Evolutionary conservation across 306 rosid genomes (phyloP).

Genomic region (Cicer chorassanicum): DNA sequence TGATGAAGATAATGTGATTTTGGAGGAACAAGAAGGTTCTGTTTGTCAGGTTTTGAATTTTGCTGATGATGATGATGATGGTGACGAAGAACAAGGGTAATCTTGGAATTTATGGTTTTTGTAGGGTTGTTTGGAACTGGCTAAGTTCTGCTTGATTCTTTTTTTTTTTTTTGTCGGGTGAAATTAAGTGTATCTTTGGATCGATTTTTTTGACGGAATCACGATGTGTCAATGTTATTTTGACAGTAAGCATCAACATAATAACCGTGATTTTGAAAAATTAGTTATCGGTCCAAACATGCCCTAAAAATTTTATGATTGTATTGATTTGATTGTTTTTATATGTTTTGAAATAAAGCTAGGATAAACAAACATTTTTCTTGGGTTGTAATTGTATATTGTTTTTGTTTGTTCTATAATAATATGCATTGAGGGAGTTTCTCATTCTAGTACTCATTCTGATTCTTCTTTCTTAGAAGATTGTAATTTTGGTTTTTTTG

Average conservation of each 20-base stretch:
- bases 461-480: conserved; percentile 21
- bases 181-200: neutral
- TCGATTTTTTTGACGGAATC: too few species aligned
- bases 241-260: too few species aligned
- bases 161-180: neutral
- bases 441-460: neutral
- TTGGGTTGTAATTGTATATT: conserved; percentile 11
- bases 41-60: conserved; percentile 70
- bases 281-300: too few species aligned
- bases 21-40: conserved; percentile 44
- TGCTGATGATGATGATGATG: conserved; percentile 51
- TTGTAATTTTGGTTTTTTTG: neutral
- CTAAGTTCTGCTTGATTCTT: conserved; percentile 10
- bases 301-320: neutral
- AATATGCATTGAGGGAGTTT: conserved; percentile 4
- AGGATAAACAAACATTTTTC: neutral
- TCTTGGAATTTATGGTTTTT: neutral
- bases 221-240: too few species aligned
- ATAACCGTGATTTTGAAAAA: too few species aligned
- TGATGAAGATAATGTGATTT: conserved; percentile 19
- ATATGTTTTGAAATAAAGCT: conserved; percentile 1
- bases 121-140: neutral
- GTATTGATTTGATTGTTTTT: neutral
- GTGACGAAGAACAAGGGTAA: neutral
- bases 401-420: neutral